A percentile compares a stretch with the other conserved stretches of the same genome.
phyloP scores from a whole-genome alignment of 352 stramenopile genomes.

The Phytopythium delawarense region DNA sequence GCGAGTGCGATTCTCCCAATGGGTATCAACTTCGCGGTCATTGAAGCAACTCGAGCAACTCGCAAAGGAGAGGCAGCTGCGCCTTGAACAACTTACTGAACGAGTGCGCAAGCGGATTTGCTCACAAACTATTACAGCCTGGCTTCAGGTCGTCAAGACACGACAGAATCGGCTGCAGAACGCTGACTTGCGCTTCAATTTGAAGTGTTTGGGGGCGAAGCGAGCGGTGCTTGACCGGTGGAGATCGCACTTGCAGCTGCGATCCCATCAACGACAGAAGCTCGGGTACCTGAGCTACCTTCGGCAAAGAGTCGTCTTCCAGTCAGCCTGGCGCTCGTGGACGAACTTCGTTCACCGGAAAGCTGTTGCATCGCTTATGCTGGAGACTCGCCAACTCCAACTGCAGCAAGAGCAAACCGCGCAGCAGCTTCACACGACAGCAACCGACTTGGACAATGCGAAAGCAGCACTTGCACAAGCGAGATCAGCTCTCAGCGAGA shows the following conservation, averaged over 20 bases:
- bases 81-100: background rate
- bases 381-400: background rate
- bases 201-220: background rate
- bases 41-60: background rate
- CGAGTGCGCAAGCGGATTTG: background rate
- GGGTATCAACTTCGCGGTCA: background rate
- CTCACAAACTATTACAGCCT: background rate
- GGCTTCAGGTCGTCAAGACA: background rate
- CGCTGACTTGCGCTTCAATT: background rate
- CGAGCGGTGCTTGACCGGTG: background rate
- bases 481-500: background rate
- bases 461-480: background rate
- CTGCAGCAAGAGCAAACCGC: background rate
- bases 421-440: background rate
- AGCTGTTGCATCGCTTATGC: background rate
- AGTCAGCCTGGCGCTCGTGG: background rate
- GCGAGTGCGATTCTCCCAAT: background rate
- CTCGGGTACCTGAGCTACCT: background rate
- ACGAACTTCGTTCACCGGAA: background rate
- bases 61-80: background rate
- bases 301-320: background rate
- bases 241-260: background rate
- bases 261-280: background rate
- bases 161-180: background rate
- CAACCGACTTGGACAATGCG: background rate